A percentile compares a stretch with the other conserved stretches of the same genome.
Evolutionary conservation across 106 monocot species (phyloP).

Genomic region (Alisma plantagoaquatica): DNA sequence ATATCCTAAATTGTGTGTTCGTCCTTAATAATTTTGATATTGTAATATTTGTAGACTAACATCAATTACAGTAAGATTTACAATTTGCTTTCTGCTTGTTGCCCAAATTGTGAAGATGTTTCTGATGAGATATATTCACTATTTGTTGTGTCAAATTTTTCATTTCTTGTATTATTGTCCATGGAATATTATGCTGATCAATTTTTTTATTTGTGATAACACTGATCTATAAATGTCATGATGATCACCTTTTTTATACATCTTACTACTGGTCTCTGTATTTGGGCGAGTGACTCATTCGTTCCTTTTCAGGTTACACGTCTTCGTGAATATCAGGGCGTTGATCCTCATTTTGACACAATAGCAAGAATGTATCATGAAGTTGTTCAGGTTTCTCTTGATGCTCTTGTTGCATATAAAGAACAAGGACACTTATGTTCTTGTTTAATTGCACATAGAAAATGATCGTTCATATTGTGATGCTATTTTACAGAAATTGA

Average conservation of each 20-base stretch:
- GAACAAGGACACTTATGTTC: background rate
- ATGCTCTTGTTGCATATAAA: background rate
- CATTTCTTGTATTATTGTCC: too few species aligned
- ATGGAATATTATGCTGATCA: background rate
- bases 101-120: too few species aligned
- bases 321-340: slow-evolving; percentile 93
- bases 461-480: too few species aligned
- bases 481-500: slow-evolving; percentile 91
- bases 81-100: too few species aligned
- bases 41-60: too few species aligned
- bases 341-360: slow-evolving; percentile 92
- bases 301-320: slow-evolving; percentile 73
- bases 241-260: background rate
- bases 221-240: background rate
- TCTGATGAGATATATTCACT: too few species aligned
- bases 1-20: too few species aligned
- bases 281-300: background rate
- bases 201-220: background rate
- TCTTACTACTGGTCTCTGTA: too few species aligned
- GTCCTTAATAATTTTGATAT: too few species aligned
- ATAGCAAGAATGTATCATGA: slow-evolving; percentile 97
- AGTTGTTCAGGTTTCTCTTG: slow-evolving; percentile 64
- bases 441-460: background rate
- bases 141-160: too few species aligned
- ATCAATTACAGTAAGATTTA: too few species aligned